Evolutionary conservation across 148 eudicot genomes (phyloP).

Genomic region (Rhododendron molle): DNA sequence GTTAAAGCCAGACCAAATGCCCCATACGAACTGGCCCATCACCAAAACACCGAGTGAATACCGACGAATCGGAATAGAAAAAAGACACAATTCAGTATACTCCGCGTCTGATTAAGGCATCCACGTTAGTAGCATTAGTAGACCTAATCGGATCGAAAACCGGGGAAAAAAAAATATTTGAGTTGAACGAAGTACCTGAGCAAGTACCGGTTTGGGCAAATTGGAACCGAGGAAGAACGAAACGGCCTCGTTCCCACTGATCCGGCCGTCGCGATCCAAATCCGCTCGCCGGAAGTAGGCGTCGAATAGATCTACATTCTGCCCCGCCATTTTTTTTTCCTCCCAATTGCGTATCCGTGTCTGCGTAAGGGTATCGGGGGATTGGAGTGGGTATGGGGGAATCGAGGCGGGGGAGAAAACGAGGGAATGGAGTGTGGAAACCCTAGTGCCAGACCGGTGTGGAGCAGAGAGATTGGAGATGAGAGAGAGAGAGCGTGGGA

Average conservation of each 20-base stretch:
- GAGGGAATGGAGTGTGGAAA: background rate
- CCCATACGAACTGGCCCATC: no score
- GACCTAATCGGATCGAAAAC: background rate
- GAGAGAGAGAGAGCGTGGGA: background rate
- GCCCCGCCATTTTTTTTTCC: slow-evolving; percentile 53
- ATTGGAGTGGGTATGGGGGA: background rate
- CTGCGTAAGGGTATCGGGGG: background rate
- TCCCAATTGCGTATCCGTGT: background rate
- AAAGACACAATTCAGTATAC: background rate
- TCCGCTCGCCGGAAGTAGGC: slow-evolving; percentile 80
- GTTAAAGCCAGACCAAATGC: no score
- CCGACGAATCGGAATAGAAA: background rate
- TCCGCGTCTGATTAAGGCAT: background rate
- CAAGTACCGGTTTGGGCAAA: slow-evolving; percentile 76
- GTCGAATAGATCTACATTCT: slow-evolving; percentile 68
- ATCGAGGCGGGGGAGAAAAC: background rate
- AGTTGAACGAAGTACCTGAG: slow-evolving; percentile 49
- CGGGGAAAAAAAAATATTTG: background rate
- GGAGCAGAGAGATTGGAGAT: background rate
- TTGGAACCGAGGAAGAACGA: slow-evolving; percentile 74
- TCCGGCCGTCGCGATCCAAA: slow-evolving; percentile 88
- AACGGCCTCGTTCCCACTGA: slow-evolving; percentile 86
- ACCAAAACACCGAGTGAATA: no score
- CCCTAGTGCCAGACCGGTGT: background rate
- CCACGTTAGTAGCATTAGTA: background rate